A percentile compares a stretch with the other conserved stretches of the same genome.
phyloP scores from a whole-genome alignment of 352 stramenopile genomes.

The Globisporangium megalacanthum region DNA sequence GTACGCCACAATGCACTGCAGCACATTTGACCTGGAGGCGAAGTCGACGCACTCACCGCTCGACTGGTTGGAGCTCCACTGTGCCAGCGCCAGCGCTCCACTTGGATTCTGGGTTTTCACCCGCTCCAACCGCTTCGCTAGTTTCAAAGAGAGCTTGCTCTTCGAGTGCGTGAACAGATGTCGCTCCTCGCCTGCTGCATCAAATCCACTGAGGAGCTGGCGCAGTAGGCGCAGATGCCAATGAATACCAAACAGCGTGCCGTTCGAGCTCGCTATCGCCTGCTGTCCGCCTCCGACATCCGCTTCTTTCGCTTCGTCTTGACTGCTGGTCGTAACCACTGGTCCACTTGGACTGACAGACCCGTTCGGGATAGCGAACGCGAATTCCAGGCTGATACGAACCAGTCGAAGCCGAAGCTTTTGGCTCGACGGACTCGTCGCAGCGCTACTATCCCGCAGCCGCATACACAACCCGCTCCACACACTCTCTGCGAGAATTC shows the following conservation, averaged over 20 bases:
- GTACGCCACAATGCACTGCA: conserved; percentile 38
- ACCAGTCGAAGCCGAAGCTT: conserved; percentile 39
- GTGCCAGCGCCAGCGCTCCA: conserved; percentile 18
- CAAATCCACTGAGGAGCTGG: not conserved
- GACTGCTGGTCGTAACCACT: too few species aligned
- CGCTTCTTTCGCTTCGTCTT: too few species aligned
- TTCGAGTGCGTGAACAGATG: conserved; percentile 42
- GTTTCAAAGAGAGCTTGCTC: conserved; percentile 25
- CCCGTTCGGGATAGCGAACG: conserved; percentile 27
- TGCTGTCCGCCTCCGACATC: too few species aligned
- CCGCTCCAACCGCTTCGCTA: conserved; percentile 11
- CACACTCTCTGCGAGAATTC: conserved; percentile 12
- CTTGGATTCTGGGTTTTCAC: conserved; percentile 12
- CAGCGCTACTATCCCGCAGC: conserved; percentile 11
- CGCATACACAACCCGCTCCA: conserved; percentile 47
- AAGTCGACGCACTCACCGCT: conserved; percentile 28
- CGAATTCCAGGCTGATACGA: conserved; percentile 48
- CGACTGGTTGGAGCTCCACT: conserved; percentile 16
- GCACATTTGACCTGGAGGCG: conserved; percentile 21
- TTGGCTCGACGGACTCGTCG: conserved; percentile 6
- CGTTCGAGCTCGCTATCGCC: not conserved
- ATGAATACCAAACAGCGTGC: conserved; percentile 20
- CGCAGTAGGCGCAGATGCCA: conserved; percentile 28
- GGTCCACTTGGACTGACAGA: conserved; percentile 5
- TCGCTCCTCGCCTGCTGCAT: too few species aligned